Conservation (phyloP, 1,284 basidiomycete genomes). For the Lentinula novae-zelandiae region DNA sequence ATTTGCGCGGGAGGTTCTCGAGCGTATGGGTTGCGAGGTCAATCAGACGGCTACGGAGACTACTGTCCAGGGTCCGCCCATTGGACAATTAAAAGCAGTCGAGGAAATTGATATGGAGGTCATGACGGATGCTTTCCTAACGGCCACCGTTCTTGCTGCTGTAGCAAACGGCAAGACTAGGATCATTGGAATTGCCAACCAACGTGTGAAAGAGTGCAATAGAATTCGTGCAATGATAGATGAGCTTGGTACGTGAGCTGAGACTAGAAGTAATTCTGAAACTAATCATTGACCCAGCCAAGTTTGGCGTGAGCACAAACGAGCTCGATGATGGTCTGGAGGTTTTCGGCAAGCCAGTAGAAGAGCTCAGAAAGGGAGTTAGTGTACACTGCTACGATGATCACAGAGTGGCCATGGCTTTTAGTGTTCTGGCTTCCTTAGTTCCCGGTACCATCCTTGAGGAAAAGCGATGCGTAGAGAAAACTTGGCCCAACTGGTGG, state of each 20-base stretch:
- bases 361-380: conserved; percentile 61
- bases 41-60: conserved; percentile 86
- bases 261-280: not conserved
- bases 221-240: conserved; percentile 96
- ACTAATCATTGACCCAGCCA: conserved; percentile 49
- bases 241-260: conserved; percentile 67
- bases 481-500: conserved; percentile 99
- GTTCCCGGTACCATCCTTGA: conserved; percentile 80
- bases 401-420: conserved; percentile 98
- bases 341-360: conserved; percentile 74
- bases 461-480: conserved; percentile 98
- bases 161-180: conserved; percentile 75
- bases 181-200: conserved; percentile 96
- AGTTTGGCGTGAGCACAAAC: conserved; percentile 91
- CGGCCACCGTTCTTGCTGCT: conserved; percentile 88
- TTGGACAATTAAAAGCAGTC: conserved; percentile 79
- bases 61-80: conserved; percentile 88
- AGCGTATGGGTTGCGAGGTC: conserved; percentile 93
- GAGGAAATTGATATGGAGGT: conserved; percentile 96
- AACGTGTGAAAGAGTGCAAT: conserved; percentile 98
- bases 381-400: conserved; percentile 97
- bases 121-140: conserved; percentile 99
- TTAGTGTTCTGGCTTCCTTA: conserved; percentile 82
- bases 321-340: conserved; percentile 95
- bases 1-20: conserved; percentile 91